Conservation (phyloP, 2,329 filamentous ascomycete species). For the Fusarium sarcochroum region DNA sequence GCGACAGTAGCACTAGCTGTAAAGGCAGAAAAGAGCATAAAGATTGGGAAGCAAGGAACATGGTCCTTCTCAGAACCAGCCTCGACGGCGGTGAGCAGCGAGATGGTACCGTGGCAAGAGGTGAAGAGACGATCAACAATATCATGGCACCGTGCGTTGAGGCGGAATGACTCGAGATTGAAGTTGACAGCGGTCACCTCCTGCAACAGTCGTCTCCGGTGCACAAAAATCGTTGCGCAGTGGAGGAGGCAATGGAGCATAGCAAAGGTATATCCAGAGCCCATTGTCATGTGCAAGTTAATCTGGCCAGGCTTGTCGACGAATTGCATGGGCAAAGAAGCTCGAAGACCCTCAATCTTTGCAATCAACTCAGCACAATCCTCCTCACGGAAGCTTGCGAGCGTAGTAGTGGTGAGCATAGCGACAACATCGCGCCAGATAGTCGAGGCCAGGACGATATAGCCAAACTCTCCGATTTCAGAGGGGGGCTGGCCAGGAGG, state of each 20-base stretch:
- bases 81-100: constrained; percentile 69
- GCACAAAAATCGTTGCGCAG: constrained; percentile 72
- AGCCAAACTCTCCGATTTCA: constrained; percentile 73
- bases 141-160: constrained; percentile 64
- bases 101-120: constrained; percentile 71
- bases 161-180: constrained; percentile 67
- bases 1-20: constrained; percentile 73
- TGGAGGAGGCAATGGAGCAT: constrained; percentile 74
- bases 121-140: constrained; percentile 70
- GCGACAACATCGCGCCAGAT: constrained; percentile 74
- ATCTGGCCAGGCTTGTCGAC: constrained; percentile 73
- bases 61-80: constrained; percentile 69
- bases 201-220: constrained; percentile 71
- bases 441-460: constrained; percentile 72
- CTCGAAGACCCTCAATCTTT: constrained; percentile 69
- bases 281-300: constrained; percentile 74
- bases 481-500: constrained; percentile 56
- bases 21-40: constrained; percentile 74
- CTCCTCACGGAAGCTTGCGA: constrained; percentile 67
- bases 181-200: constrained; percentile 68
- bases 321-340: constrained; percentile 70
- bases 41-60: constrained; percentile 72
- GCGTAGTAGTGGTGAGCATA: constrained; percentile 69
- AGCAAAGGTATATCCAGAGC: constrained; percentile 72
- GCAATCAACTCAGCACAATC: constrained; percentile 65